Evolutionary conservation across 2,329 filamentous ascomycete genomes (phyloP).

Genomic region (Chrysoporthe deuterocubensis): DNA sequence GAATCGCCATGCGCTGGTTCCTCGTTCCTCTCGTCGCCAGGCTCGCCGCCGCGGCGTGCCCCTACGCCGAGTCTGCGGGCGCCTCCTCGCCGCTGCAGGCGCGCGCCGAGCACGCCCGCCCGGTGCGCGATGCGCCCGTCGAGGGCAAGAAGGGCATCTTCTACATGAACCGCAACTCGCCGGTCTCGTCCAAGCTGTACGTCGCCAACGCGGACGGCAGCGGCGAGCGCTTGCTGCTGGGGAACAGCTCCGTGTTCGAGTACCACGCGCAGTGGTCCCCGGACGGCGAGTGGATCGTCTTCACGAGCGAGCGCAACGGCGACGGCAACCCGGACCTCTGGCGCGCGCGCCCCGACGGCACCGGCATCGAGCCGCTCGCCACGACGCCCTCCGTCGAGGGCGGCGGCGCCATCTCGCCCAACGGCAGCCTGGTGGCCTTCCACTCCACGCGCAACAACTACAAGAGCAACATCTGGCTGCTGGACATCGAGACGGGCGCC

Average conservation of each 20-base stretch:
- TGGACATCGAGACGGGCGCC: constrained; percentile 40
- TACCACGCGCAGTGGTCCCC: constrained; percentile 45
- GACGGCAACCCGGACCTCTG: constrained; percentile 48
- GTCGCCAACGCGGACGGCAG: constrained; percentile 45
- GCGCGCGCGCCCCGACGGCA: constrained; percentile 41
- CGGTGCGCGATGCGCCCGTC: not conserved
- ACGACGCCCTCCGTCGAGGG: constrained; percentile 43
- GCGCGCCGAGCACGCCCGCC: not conserved
- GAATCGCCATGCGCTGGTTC: not conserved
- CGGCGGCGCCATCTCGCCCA: constrained; percentile 41
- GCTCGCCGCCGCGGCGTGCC: constrained; percentile 1
- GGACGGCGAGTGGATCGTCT: constrained; percentile 45
- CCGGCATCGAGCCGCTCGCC: constrained; percentile 40
- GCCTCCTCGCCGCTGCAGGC: not conserved
- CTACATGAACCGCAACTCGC: constrained; percentile 32
- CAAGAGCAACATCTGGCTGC: constrained; percentile 46
- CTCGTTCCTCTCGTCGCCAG: not conserved
- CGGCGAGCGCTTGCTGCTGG: constrained; percentile 40
- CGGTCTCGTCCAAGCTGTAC: constrained; percentile 29
- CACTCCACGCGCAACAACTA: constrained; percentile 43
- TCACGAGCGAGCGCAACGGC: constrained; percentile 46
- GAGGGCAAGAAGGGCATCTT: constrained; percentile 22
- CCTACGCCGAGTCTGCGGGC: not conserved
- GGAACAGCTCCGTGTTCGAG: constrained; percentile 38
- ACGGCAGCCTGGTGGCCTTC: constrained; percentile 43